Base-by-base conservation (phyloP, 805 yeast genomes). In the Candida khao-thaluensis region DNA sequence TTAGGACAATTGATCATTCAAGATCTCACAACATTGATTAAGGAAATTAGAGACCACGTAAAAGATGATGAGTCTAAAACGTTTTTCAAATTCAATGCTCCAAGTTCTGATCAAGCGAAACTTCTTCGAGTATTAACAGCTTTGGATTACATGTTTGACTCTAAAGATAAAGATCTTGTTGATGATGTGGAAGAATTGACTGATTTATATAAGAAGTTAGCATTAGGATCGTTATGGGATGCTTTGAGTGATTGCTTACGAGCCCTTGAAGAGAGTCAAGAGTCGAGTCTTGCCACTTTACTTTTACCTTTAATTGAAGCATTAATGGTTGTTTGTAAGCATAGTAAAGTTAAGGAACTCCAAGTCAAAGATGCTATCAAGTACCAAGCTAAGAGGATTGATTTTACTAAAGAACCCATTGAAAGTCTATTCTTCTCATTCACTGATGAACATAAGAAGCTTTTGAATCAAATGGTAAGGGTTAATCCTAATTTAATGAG, bases 261-360 rank as follows among this genome's bases (percentile, higher is more conserved):
- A 29, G 69, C 74, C 5, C 66, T 85, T 42, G 91, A 82, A 52
- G 79, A 74, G 16, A 74, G 76, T 28, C 70, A 74, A 11, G 68
- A 69, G 11, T 41, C 57, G 1, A 58, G 53, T 35, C 77, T 87
- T 31, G 89, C 95, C 0, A 83, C 95, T 1, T 82, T 86, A 1
- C 62, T 90, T 17, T 67, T 91, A 17, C 97, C 98, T 0, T 61
- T 89, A 44, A 87, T 91, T 44, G 99, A 91, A 57, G 81, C 96
- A 0, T 69, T 93, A 41, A 88, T 93, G 95, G 95, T 91, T 35
- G 93, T 93, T n/a, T 89, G 96, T 62, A 90, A 90, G 54, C 95
- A 86, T 53, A 78, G 87, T 49, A 76, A 76, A 44, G 81, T 79
- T 28, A 75, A 72, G 52, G 82, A 76, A 37, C 62, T 72, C 41